Conservation (phyloP, 2,329 filamentous ascomycete genomes). For the Xylariaceae sp. region DNA sequence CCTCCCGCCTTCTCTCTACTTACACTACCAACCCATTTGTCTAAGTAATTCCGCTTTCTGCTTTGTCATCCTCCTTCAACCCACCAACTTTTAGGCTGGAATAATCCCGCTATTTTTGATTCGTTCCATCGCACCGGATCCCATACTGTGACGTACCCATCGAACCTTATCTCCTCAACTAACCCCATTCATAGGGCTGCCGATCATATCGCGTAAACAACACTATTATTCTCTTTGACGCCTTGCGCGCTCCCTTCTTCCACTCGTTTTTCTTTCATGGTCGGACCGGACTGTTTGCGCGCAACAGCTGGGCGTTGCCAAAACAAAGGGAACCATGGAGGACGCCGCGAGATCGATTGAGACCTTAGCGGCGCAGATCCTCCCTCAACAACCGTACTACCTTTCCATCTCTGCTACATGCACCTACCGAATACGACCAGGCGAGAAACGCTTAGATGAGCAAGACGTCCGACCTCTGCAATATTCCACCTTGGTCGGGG, state of each 20-base stretch:
- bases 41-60: not conserved
- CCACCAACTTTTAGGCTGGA: not conserved
- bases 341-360: constrained; percentile 53
- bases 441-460: constrained; percentile 41
- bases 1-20: not conserved
- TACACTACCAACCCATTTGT: not conserved
- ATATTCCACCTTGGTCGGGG: constrained; percentile 50
- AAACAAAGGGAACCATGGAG: constrained; percentile 44
- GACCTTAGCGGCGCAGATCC: constrained; percentile 46
- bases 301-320: constrained; percentile 32
- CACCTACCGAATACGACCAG: constrained; percentile 41
- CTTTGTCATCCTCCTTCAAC: not conserved
- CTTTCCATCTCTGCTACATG: constrained; percentile 45
- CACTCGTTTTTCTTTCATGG: constrained; percentile 28
- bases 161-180: constrained; percentile 9
- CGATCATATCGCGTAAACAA: constrained; percentile 8
- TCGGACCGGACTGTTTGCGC: constrained; percentile 23
- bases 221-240: not conserved
- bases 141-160: constrained; percentile 7
- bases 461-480: constrained; percentile 47
- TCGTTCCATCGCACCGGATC: constrained; percentile 11
- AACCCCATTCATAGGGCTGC: constrained; percentile 10
- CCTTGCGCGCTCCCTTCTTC: constrained; percentile 3
- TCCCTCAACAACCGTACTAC: constrained; percentile 48
- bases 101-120: not conserved